A percentile compares a stretch with the other conserved stretches of the same genome.
These are phyloP conservation scores for Lojkania enalia DNA, from an alignment of 2,329 filamentous ascomycete species.

Conservation along the genomic window DNA sequence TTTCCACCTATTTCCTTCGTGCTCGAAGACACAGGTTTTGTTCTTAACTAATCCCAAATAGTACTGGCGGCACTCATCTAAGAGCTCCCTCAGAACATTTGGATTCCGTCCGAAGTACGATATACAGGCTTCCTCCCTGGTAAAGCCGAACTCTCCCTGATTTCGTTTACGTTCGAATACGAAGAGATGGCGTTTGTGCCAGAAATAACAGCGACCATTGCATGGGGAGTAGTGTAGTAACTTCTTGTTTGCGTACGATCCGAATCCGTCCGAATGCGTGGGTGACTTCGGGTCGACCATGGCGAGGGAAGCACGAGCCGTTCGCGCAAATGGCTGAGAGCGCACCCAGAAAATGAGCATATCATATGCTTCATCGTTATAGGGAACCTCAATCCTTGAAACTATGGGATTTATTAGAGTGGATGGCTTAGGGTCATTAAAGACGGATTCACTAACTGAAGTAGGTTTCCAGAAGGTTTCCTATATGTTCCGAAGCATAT, in stretches of 20 bases:
- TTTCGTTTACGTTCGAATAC: conserved; percentile 14
- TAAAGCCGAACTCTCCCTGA: conserved; percentile 11
- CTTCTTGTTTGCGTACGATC: conserved; percentile 15
- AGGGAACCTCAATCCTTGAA: conserved; percentile 14
- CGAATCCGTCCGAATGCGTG: conserved; percentile 8
- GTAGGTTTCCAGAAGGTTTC: conserved; percentile 15
- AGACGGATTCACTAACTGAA: conserved; percentile 12
- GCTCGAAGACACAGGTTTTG: conserved; percentile 20
- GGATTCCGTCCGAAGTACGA: conserved; percentile 19
- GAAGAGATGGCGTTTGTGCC: conserved; percentile 12
- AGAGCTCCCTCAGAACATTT: conserved; percentile 12
- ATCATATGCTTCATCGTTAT: conserved; percentile 16
- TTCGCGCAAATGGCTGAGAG: conserved; percentile 11
- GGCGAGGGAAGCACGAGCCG: conserved; percentile 13
- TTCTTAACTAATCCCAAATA: conserved; percentile 17
- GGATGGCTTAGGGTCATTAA: conserved; percentile 3
- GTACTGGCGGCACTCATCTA: conserved; percentile 12
- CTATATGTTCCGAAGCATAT: conserved; percentile 13
- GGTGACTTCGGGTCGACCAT: conserved; percentile 17
- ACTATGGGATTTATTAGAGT: conserved; percentile 11
- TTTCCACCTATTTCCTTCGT: conserved; percentile 17
- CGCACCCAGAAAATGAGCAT: conserved; percentile 16
- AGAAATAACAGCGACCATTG: conserved; percentile 19
- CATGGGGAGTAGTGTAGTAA: conserved; percentile 16
- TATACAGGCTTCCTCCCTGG: conserved; percentile 13